A percentile compares a stretch with the other conserved stretches of the same genome.
Evolutionary conservation across 163 green algal species (phyloP).

Genomic region (Chlamydomonas reinhardtii): DNA sequence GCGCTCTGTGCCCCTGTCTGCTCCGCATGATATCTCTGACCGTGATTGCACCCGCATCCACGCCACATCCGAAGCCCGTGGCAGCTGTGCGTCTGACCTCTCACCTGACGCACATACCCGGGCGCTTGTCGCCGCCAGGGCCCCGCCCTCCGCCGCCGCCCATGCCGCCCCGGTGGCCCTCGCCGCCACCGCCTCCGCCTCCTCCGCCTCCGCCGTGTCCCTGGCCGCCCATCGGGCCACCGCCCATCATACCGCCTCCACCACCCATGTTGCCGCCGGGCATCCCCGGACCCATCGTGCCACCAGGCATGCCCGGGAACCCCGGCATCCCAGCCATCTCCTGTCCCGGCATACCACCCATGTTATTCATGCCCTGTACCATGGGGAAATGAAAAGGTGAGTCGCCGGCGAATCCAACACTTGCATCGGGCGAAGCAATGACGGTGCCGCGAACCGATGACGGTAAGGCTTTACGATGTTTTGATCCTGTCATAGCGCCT

Average conservation of each 20-base stretch:
- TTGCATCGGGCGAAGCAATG: too few species aligned
- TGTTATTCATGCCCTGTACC: constrained; percentile 39
- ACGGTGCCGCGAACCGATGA: too few species aligned
- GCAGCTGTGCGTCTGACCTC: not conserved
- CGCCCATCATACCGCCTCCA: not conserved
- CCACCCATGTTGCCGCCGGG: not conserved
- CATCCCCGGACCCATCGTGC: not conserved
- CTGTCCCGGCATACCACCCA: constrained; percentile 8
- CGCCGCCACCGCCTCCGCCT: not conserved
- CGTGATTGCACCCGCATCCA: too few species aligned
- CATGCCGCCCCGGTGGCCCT: not conserved
- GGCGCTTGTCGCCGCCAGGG: not conserved
- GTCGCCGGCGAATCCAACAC: too few species aligned
- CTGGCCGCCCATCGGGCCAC: not conserved
- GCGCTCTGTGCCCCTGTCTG: too few species aligned
- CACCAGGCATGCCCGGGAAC: not conserved
- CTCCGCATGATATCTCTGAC: too few species aligned
- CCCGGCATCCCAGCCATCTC: not conserved
- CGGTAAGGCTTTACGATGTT: too few species aligned
- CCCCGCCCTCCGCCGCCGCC: not conserved
- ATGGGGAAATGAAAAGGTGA: not conserved
- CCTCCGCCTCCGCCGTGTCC: not conserved
- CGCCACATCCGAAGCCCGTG: too few species aligned
- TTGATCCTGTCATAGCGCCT: not conserved
- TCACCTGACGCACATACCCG: not conserved